Base-by-base conservation (phyloP, 2,329 filamentous ascomycete genomes). In the Epichloe sp. region DNA sequence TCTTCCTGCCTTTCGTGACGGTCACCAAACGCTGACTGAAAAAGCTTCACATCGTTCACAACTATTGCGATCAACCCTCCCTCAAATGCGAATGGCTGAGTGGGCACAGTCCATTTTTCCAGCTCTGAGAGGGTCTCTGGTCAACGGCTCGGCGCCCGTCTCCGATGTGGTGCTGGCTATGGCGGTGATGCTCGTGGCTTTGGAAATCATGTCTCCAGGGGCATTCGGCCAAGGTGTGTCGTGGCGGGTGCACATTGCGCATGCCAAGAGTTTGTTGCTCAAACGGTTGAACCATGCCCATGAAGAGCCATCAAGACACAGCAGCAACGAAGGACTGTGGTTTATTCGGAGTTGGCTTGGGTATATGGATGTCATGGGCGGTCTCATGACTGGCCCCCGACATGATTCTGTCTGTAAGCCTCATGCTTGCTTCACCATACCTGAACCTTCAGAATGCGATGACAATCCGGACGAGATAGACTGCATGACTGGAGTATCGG, bases 301-400 rank as follows among this genome's bases (percentile, higher is more conserved):
- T 12, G 3, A 23, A 10, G 11, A 43, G 11, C 41, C 41, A 7
- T 23, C 41, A 12, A 21, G 10, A 8, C 19, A 12, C 41, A 43
- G n/a, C 11, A 19, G 21, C 11, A 23, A 82, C 60, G 72, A 79
- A 60, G 73, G 86, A 50, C 76, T 82, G 50, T 83, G 84, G 49
- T 93, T 94, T 61, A 74, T 93, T 10, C 83, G 80, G 57, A 80
- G 85, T 53, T 94, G 88, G 88, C 85, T 93, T 56, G 85, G 84
- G 2, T 93, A 93, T 65, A 75, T 94, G 19, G 87, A 93, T 60
- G 81, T 93, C 1, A 71, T 93, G 51, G 88, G 86, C 23, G 82
- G 80, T 42, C 71, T 94, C 26, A 82, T 71, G 50, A 85, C 85
- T 15, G 76, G 77, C 10, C 71, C 62, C 44, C 31, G 31, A 7